Base-by-base conservation (phyloP, 306 rosid species). In the Ormosia emarginata region DNA sequence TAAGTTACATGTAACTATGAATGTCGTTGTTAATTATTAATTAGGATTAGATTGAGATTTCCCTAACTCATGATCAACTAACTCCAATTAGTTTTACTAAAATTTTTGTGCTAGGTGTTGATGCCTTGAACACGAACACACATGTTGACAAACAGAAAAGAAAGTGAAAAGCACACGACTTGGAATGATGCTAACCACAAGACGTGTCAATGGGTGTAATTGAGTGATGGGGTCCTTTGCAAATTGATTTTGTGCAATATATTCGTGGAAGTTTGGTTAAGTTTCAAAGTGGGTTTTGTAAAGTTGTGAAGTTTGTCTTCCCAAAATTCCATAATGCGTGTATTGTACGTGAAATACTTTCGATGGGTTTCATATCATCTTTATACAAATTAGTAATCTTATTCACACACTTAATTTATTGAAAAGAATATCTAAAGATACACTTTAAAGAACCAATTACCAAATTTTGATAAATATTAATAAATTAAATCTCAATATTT, bases 71-170 rank as follows among this genome's bases (percentile, higher is more conserved):
- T 8, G 65, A 63, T 65, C 2, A 66, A 62, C 41, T 24, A 24
- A 64, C 34, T 32, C 40, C 36, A 46, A 56, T 62, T 79, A 53
- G 88, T 62, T 64, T 32, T 4, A 55, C 46, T 50, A 59, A 71
- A 71, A 30, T 71, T 57, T 71, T 11, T 11, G 82, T n/a, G 85
- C 37, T 47, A 82, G 71, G 64, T 64, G 67, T 61, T 66, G 71
- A 74, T 75, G 63, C 67, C 30, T 2, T 11, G 1, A 52, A 24
- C 33, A 55, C 12, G 44, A 61, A 43, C 36, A 63, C 90, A 79
- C 83, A 90, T 88, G 91, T 71, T 77, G 70, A 44, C 75, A 81
- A 72, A 57, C 39, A 58, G 41, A 11, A 43, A 84, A 72, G 73
- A 74, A 74, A 69, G 46, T 55, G 68, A 61, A 79, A 69, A 39